Conservation (phyloP, 805 yeast species). For the Saccharomycopsis schoenii region DNA sequence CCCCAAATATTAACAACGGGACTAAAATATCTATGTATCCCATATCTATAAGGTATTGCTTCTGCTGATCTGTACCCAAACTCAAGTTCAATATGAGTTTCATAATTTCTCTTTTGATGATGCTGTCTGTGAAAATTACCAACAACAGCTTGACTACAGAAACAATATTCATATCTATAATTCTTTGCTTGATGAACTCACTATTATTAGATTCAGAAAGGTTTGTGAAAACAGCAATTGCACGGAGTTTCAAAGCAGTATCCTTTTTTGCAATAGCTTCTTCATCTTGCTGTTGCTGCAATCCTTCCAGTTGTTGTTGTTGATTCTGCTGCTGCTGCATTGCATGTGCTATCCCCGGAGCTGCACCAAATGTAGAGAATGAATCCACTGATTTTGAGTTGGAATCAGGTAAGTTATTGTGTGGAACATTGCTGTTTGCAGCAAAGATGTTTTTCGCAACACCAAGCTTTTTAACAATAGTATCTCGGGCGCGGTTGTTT, state of each 20-base stretch:
- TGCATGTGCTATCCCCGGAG: background rate
- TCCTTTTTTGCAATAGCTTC: background rate
- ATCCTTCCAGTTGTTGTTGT: background rate
- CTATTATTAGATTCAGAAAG: conserved; percentile 10
- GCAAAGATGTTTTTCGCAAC: background rate
- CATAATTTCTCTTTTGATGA: conserved; percentile 15
- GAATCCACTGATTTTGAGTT: background rate
- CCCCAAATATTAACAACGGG: conserved; percentile 17
- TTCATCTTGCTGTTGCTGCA: background rate
- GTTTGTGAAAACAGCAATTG: conserved; percentile 12
- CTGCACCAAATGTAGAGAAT: background rate
- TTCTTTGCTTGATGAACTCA: conserved; percentile 11
- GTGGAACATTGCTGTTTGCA: background rate
- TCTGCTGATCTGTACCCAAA: conserved; percentile 11
- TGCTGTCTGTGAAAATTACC: conserved; percentile 15
- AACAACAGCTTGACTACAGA: conserved; percentile 15
- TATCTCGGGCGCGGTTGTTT: background rate
- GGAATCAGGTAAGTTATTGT: background rate
- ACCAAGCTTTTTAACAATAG: background rate
- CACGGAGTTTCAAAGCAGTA: conserved; percentile 6
- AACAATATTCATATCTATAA: conserved; percentile 14
- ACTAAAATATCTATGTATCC: conserved; percentile 18
- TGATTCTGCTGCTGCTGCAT: background rate
- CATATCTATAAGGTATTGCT: conserved; percentile 7
- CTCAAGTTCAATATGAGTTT: conserved; percentile 13